Base-by-base conservation (phyloP, 495 filamentous ascomycete genomes). In the Daldinia concentrica region DNA sequence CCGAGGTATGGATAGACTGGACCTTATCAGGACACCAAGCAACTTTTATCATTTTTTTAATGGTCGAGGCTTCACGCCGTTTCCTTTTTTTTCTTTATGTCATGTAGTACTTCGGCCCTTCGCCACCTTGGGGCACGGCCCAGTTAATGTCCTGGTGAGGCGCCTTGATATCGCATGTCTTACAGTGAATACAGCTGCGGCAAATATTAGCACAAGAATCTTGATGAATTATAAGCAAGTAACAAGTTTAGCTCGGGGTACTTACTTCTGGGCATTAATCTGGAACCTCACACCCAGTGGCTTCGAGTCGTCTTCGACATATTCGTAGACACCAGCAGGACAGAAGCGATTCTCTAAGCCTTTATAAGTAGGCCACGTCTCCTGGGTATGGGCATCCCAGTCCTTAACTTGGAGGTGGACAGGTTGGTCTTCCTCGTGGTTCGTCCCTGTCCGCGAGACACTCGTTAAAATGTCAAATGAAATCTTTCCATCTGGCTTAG, bases 91-190 rank as follows among this genome's bases (percentile, higher is more conserved):
- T 24, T 68, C 37, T 24, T 41, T 77, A 97, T 27, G 95, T 98
- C 91, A 96, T 91, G 75, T 91, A 91, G 79, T 99, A 99, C 79
- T 98, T 98, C 4, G 95, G 95, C 1, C 95, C 95, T 79, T 97
- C 95, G 24, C 95, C 95, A 62, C 96, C 95, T 79, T 97, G 93
- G 22, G 95, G 95, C 4, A 94, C 94, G 62, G 92, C 87, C 94
- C 94, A 97, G 81, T 97, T 96, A 79, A 98, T 98, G 79, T 97
- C 95, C 81, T 99, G 95, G 57, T 90, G 87, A 3, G 95, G 95
- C 12, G 91, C 94, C 84, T 99, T 99, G 79, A 99, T 98, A 80
- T 99, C 95, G 77, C 95, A 99, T 3, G 95, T 98, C 87, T 99
- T 99, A 85, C 95, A 99, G 81, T 99, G 95, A 62, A 99, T 95